A percentile compares a stretch with the other conserved stretches of the same genome.
phyloP scores from a whole-genome alignment of 1,284 basidiomycete species.

The Xerocomus amazonicus region DNA sequence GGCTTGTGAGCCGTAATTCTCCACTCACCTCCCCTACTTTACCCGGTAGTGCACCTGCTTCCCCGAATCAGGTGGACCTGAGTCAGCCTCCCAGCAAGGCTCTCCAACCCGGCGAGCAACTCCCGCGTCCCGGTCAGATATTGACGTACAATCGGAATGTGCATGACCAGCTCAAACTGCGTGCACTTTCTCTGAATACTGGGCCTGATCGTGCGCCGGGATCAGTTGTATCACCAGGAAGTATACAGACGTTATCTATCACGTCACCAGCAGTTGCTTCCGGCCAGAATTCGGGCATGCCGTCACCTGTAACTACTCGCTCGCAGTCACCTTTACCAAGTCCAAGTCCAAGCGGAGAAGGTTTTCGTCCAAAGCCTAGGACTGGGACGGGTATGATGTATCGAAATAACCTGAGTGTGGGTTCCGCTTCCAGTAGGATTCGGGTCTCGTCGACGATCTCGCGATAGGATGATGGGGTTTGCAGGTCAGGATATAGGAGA shows the following conservation, averaged over 20 bases:
- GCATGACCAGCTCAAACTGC: conserved; percentile 37
- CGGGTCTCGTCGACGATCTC: conserved; percentile 21
- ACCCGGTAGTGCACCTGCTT: conserved; percentile 9
- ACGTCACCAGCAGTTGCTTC: conserved; percentile 21
- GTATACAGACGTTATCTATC: conserved; percentile 32
- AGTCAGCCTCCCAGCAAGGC: conserved; percentile 13
- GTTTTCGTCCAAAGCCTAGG: conserved; percentile 49
- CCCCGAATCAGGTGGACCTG: conserved; percentile 7
- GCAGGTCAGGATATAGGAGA: background rate
- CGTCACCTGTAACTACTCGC: conserved; percentile 9
- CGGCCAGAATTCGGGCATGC: conserved; percentile 12
- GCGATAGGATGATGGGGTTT: conserved; percentile 10
- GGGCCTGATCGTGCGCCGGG: conserved; percentile 5
- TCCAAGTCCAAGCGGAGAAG: conserved; percentile 24
- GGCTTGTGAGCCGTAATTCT: conserved; percentile 21
- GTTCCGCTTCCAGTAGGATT: conserved; percentile 19
- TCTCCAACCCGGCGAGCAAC: conserved; percentile 36
- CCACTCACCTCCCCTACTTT: conserved; percentile 13
- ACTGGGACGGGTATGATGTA: conserved; percentile 72
- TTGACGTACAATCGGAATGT: conserved; percentile 39
- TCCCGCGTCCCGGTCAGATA: conserved; percentile 27
- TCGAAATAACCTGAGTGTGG: conserved; percentile 34
- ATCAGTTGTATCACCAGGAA: conserved; percentile 13
- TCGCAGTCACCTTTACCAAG: conserved; percentile 27
- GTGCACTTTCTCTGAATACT: conserved; percentile 18